Conservation (phyloP, 306 rosid genomes). For the Boehmeria nivea region DNA sequence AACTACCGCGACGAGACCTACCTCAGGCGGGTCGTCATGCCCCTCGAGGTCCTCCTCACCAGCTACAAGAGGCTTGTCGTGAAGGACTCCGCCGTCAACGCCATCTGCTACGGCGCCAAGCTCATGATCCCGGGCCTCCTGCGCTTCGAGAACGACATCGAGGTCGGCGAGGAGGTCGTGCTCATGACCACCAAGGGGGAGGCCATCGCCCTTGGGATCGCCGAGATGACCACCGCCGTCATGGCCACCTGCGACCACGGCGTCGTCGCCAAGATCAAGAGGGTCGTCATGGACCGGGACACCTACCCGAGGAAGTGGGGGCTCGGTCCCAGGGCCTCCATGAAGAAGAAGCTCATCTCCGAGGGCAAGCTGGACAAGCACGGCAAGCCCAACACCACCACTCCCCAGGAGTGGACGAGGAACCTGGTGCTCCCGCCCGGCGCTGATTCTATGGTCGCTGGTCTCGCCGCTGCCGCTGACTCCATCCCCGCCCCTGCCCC, state of each 20-base stretch:
- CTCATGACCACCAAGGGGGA: slow-evolving; percentile 83
- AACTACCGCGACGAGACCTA: slow-evolving; percentile 62
- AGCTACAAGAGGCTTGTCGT: slow-evolving; percentile 79
- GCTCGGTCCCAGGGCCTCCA: slow-evolving; percentile 71
- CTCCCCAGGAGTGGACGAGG: slow-evolving; percentile 69
- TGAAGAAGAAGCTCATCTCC: slow-evolving; percentile 63
- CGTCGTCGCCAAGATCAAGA: slow-evolving; percentile 73
- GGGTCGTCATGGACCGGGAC: slow-evolving; percentile 90
- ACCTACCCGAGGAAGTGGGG: slow-evolving; percentile 91
- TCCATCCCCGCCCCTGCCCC: slow-evolving; percentile 24
- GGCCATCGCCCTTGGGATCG: slow-evolving; percentile 78
- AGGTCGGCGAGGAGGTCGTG: slow-evolving; percentile 73
- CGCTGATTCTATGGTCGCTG: slow-evolving; percentile 50
- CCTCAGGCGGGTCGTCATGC: slow-evolving; percentile 78
- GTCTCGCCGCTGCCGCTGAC: slow-evolving; percentile 49
- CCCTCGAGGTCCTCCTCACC: slow-evolving; percentile 61
- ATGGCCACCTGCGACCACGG: slow-evolving; percentile 92
- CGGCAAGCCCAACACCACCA: slow-evolving; percentile 61
- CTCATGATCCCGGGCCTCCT: slow-evolving; percentile 80
- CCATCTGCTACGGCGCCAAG: slow-evolving; percentile 86
- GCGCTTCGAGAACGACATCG: slow-evolving; percentile 75
- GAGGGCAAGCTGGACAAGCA: slow-evolving; percentile 72
- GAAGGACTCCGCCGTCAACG: slow-evolving; percentile 83
- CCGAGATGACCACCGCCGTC: slow-evolving; percentile 85
- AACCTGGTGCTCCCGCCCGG: slow-evolving; percentile 57